Evolutionary conservation across 768 basidiomycete genomes (phyloP).

Genomic region (Lactarius tabidus): DNA sequence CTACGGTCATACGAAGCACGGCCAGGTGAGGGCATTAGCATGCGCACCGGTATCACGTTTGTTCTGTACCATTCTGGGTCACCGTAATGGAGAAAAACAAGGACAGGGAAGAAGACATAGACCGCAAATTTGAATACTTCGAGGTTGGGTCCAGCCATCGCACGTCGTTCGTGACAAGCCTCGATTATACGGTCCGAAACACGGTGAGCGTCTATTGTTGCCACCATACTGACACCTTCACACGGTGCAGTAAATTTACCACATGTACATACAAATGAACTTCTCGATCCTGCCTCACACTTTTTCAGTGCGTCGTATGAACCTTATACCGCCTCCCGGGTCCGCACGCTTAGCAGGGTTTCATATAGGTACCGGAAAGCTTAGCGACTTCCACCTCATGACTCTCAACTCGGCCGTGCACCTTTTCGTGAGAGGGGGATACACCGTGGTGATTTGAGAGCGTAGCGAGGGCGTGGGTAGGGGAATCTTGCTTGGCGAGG

Average conservation of each 20-base stretch:
- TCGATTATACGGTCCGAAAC: background rate
- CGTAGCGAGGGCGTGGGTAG: slow-evolving; percentile 48
- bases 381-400: slow-evolving; percentile 42
- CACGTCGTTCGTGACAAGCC: background rate
- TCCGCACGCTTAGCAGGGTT: slow-evolving; percentile 48
- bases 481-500: slow-evolving; percentile 44
- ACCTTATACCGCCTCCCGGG: background rate
- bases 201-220: background rate
- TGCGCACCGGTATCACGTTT: slow-evolving; percentile 69
- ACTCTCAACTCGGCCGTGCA: slow-evolving; percentile 39
- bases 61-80: slow-evolving; percentile 83
- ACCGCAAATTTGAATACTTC: slow-evolving; percentile 88
- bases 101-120: slow-evolving; percentile 81
- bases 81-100: slow-evolving; percentile 78
- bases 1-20: background rate
- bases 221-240: background rate
- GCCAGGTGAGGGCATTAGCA: background rate
- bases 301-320: background rate
- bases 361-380: slow-evolving; percentile 62
- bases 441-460: slow-evolving; percentile 34
- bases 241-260: background rate
- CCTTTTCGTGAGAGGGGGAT: slow-evolving; percentile 36
- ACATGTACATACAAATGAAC: background rate
- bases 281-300: background rate
- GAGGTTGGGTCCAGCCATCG: slow-evolving; percentile 67